Percentiles rank a stretch among this genome's conserved stretches.
Conservation (phyloP, 306 rosid species). For the Vigna trinervia region DNA sequence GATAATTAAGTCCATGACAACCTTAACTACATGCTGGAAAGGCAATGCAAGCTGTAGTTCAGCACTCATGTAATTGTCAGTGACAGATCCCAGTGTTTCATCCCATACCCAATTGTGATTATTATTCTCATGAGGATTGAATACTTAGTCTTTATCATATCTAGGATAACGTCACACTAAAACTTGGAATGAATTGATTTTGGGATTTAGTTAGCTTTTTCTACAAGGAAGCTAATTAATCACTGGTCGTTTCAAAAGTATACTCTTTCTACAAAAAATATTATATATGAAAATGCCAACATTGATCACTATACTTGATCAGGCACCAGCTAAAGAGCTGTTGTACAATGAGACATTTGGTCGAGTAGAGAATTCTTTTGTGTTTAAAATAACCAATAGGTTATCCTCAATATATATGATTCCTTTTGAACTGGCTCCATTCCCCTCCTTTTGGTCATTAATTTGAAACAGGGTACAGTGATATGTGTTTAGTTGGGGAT, state of each 20-base stretch:
- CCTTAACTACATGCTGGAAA: neutral
- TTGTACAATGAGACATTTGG: slow-evolving; percentile 57
- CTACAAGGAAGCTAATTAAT: slow-evolving; percentile 4
- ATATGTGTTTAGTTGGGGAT: slow-evolving; percentile 42
- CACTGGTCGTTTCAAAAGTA: slow-evolving; percentile 14
- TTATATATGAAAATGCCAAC: slow-evolving; percentile 14
- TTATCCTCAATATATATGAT: slow-evolving; percentile 51
- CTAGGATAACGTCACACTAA: slow-evolving; percentile 36
- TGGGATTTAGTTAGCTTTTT: slow-evolving; percentile 27
- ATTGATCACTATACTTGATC: slow-evolving; percentile 1
- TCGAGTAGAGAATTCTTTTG: slow-evolving; percentile 52
- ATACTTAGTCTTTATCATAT: slow-evolving; percentile 33
- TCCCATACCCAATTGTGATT: slow-evolving; percentile 42
- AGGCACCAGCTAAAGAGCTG: neutral
- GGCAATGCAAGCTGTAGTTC: slow-evolving; percentile 39
- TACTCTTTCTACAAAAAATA: slow-evolving; percentile 22
- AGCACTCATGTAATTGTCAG: slow-evolving; percentile 71
- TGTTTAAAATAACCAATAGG: slow-evolving; percentile 45
- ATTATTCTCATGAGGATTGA: slow-evolving; percentile 20
- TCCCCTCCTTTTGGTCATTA: slow-evolving; percentile 31
- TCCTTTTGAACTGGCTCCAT: slow-evolving; percentile 67
- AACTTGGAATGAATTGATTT: slow-evolving; percentile 37
- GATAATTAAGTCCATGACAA: slow-evolving; percentile 24
- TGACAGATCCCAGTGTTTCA: slow-evolving; percentile 40
- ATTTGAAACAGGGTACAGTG: slow-evolving; percentile 38